Conservation (phyloP, 176 grass and related monocot genomes). For the Oryza meyeriana region DNA sequence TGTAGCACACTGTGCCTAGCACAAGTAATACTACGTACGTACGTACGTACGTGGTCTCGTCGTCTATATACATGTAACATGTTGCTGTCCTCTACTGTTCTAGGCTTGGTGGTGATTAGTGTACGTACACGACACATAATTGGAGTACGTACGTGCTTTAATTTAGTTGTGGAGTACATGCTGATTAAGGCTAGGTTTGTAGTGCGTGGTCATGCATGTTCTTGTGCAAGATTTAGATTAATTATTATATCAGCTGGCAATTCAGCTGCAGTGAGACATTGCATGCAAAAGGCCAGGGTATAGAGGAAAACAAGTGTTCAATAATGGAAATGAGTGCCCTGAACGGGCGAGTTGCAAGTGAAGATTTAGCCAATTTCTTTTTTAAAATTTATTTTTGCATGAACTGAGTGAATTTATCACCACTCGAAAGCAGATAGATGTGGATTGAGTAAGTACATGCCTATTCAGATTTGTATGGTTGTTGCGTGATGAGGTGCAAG, state of each 20-base stretch:
- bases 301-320: neutral
- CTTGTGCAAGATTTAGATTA: neutral
- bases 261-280: neutral
- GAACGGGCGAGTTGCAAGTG: neutral
- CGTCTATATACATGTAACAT: conserved; percentile 17
- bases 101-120: neutral
- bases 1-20: conserved; percentile 24
- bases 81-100: conserved; percentile 21
- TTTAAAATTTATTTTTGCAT: neutral
- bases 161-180: neutral
- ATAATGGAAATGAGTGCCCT: neutral
- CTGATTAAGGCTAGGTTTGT: neutral
- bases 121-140: neutral
- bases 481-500: neutral
- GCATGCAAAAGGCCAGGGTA: neutral
- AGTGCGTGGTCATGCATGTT: neutral
- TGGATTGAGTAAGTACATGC: neutral
- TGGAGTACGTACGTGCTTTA: neutral
- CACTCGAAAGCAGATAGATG: neutral
- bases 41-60: neutral
- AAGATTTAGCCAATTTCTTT: neutral
- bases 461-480: neutral
- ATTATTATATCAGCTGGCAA: neutral
- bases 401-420: neutral
- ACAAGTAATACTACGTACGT: neutral